phyloP scores from a whole-genome alignment of 441 rosid genomes.

The Pelargonium citronellum region DNA sequence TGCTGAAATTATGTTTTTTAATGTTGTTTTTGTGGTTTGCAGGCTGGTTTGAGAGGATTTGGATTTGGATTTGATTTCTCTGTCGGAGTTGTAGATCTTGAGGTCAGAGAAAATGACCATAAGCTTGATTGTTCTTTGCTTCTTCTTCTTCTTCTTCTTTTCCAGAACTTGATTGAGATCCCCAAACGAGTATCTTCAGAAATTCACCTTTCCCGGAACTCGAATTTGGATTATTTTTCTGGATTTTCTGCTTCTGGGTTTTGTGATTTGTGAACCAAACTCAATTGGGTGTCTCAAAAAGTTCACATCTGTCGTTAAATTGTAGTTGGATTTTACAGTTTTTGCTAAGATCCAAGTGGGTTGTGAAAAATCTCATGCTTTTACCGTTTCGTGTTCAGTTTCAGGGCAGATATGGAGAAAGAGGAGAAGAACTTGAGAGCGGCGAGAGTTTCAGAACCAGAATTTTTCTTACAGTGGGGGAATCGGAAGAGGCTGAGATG shows the following conservation, averaged over 20 bases:
- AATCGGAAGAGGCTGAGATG: constrained; percentile 66
- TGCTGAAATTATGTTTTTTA: neutral
- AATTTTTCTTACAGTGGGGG: constrained; percentile 65
- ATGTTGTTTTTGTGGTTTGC: neutral
- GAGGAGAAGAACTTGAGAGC: constrained; percentile 45
- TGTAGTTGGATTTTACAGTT: neutral
- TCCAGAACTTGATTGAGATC: neutral
- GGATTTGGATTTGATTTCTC: neutral
- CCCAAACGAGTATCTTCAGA: neutral
- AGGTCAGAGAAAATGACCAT: neutral
- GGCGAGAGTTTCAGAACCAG: constrained; percentile 47
- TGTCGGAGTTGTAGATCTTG: neutral
- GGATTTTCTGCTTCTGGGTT: constrained; percentile 11
- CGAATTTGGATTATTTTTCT: neutral
- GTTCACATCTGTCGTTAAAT: neutral
- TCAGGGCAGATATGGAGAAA: constrained; percentile 34
- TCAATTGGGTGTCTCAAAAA: neutral
- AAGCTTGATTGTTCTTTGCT: neutral
- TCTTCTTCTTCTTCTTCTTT: neutral
- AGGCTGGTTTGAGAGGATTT: neutral
- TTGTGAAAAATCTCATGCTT: neutral
- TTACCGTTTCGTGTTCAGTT: neutral
- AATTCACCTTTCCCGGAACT: neutral
- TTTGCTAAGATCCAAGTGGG: neutral
- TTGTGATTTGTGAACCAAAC: neutral